These are phyloP conservation scores for Nakataea oryzae DNA, from an alignment of 2,329 filamentous ascomycete species.

Conservation along the genomic window DNA sequence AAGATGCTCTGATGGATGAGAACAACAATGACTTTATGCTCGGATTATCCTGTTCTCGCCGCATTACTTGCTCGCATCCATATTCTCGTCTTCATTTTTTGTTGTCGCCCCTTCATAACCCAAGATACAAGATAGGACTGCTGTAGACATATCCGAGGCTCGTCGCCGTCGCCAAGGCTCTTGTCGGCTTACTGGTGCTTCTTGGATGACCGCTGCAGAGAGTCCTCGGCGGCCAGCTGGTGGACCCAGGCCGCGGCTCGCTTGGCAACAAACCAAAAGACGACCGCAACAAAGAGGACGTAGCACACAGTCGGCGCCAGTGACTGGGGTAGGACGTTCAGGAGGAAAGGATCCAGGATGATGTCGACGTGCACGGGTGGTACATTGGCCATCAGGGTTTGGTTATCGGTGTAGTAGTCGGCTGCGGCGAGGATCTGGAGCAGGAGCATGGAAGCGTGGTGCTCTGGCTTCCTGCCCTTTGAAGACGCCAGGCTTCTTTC, in stretches of 20 bases:
- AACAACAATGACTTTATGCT: too few relatives aligned
- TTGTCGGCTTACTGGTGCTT: conserved; percentile 2
- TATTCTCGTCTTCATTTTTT: too few relatives aligned
- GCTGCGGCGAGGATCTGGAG: conserved; percentile 67
- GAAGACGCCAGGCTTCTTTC: not conserved
- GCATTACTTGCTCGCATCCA: too few relatives aligned
- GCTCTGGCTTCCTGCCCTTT: conserved; percentile 7
- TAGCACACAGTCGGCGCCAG: conserved; percentile 63
- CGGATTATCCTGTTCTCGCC: too few relatives aligned
- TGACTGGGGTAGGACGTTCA: conserved; percentile 71
- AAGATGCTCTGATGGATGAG: too few relatives aligned
- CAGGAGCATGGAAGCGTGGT: conserved; percentile 47
- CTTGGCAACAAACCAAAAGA: conserved; percentile 32
- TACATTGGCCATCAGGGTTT: conserved; percentile 62
- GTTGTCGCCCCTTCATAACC: too few relatives aligned
- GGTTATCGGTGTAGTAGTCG: conserved; percentile 73
- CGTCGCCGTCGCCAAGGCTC: conserved; percentile 3
- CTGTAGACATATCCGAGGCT: not conserved
- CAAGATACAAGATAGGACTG: not conserved
- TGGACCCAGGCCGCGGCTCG: conserved; percentile 21
- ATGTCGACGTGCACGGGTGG: conserved; percentile 67
- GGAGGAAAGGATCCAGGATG: conserved; percentile 77
- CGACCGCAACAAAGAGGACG: conserved; percentile 48
- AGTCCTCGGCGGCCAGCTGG: not conserved
- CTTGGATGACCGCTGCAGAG: not conserved